Evolutionary conservation across 192 early-diverging fungal genomes (phyloP), one percentile per base, ranked within the genome.

Genomic region (Coemansia sp.): DNA sequence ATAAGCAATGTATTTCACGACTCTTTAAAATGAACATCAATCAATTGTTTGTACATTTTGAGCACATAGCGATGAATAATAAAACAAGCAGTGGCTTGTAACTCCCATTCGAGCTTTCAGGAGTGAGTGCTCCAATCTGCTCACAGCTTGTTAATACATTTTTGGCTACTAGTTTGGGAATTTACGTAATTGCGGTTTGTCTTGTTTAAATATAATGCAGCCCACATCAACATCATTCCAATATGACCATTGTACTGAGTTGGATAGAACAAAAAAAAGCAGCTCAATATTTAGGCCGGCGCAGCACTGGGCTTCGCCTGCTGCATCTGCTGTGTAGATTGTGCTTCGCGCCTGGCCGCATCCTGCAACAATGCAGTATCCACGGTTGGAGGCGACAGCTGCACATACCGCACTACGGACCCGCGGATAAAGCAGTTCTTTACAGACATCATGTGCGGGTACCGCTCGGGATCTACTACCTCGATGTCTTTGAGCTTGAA

Each of bases 351-450:
- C 58, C 98, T 81, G 6, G 98, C 92, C 3, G 98, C 98, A 75
- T 99, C 98, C 72, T 99, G 98, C 55, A 99, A 75, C 63, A 99
- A 73, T 48, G 92, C 94, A 18, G 94, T 98, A 73, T 99, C 97
- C 20, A 99, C 94, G 12, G 91, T 89, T 34, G 87, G 84, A 6
- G 93, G 82, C 2, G 95, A 95, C 41, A 99, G 72, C 63, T 92
- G 89, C 24, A 98, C 97, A 66, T 99, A 99, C 26, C 98, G 89
- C 38, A 99, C 97, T 1, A 99, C 98, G 6, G 96, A 98, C 20
- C 98, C 98, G 64, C 98, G 92, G 70, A 99, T 98, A 77, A 98
- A 99, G 76, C 96, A 98, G 86, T 98, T 99, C 72, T 97, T 98
- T 16, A 99, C 93, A 6, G 95, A 88, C 68, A 95, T 93, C 95